phyloP scores from a whole-genome alignment of 2,329 filamentous ascomycete species.

The Colletotrichum echinochloae region DNA sequence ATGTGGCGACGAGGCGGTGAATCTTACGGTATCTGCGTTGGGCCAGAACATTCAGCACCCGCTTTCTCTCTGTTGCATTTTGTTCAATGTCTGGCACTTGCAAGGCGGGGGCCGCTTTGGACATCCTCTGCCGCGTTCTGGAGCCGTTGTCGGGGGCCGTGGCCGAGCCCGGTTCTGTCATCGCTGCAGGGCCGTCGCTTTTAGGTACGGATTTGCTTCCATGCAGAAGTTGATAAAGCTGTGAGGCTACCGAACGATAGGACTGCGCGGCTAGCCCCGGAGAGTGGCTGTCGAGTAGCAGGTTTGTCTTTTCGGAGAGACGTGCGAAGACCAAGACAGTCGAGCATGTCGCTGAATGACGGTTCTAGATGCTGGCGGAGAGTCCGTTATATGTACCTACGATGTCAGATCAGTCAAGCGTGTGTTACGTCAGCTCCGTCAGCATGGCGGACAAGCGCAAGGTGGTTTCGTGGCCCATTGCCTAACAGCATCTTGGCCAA shows the following conservation, averaged over 20 bases:
- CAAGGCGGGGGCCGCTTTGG: conserved; percentile 56
- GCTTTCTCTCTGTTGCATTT: conserved; percentile 64
- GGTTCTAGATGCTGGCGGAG: neutral
- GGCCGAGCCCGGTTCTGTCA: conserved; percentile 9
- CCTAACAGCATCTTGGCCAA: neutral
- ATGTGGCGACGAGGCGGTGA: conserved; percentile 11
- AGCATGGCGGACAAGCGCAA: conserved; percentile 31
- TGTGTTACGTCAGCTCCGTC: conserved; percentile 6
- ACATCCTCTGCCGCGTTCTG: conserved; percentile 52
- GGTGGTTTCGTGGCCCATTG: neutral
- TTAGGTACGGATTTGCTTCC: neutral
- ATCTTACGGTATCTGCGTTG: conserved; percentile 64
- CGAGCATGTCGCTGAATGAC: conserved; percentile 14
- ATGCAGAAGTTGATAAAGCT: neutral
- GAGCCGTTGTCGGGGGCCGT: conserved; percentile 15
- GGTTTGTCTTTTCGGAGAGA: neutral
- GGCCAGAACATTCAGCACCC: conserved; percentile 65
- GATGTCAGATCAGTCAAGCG: neutral
- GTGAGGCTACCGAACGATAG: neutral
- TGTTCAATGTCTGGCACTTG: conserved; percentile 62
- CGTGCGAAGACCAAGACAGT: neutral
- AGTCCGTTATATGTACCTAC: conserved; percentile 13
- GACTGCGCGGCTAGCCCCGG: neutral
- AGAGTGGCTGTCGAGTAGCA: neutral
- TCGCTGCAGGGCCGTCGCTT: neutral